These are phyloP conservation scores for Neofusicoccum umdonicola DNA, from an alignment of 2,329 filamentous ascomycete species.

Conservation along the genomic window DNA sequence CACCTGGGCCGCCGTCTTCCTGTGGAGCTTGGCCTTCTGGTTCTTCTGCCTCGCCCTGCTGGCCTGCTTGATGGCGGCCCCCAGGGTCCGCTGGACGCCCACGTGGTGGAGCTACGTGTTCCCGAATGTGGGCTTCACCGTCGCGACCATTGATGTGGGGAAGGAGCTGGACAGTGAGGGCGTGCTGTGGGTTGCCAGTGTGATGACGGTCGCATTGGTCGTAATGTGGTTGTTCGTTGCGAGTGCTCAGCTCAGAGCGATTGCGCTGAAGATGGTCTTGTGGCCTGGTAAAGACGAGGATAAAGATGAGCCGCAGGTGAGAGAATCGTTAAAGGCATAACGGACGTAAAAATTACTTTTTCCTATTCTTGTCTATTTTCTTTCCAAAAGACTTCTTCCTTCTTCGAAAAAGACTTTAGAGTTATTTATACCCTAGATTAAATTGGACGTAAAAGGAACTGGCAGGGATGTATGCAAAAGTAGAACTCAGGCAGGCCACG, in stretches of 20 bases:
- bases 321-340: neutral
- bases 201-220: constrained; percentile 53
- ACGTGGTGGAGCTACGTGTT: constrained; percentile 62
- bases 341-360: neutral
- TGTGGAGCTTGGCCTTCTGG: constrained; percentile 65
- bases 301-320: neutral
- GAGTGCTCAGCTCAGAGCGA: constrained; percentile 50
- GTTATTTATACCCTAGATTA: no score
- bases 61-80: constrained; percentile 27
- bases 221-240: constrained; percentile 56
- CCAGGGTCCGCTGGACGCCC: constrained; percentile 54
- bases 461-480: no score
- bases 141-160: constrained; percentile 41
- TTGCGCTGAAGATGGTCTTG: constrained; percentile 53
- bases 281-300: constrained; percentile 45
- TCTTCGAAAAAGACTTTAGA: no score
- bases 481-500: no score
- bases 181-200: constrained; percentile 42
- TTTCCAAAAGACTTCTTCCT: no score
- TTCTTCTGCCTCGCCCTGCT: constrained; percentile 49
- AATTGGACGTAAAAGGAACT: no score
- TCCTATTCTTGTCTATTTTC: neutral
- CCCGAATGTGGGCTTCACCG: constrained; percentile 42
- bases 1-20: constrained; percentile 51
- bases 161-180: constrained; percentile 35